Percentiles rank a stretch among this genome's conserved stretches.
These are phyloP conservation scores for Zasmidium citrigriseum DNA, from an alignment of 2,329 filamentous ascomycete species.

Conservation along the genomic window DNA sequence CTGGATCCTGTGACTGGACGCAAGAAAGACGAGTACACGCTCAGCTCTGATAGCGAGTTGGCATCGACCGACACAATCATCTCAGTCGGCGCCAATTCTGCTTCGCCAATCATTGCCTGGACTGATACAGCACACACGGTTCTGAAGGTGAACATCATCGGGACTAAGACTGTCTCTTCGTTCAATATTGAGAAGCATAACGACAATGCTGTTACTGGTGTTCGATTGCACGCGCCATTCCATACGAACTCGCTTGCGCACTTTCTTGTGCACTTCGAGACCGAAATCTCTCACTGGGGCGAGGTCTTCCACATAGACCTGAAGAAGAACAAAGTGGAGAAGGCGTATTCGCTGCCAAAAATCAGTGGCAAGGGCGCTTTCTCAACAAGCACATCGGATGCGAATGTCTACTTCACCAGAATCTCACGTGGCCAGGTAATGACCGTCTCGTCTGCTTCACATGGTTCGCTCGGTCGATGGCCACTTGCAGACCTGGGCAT, in stretches of 20 bases:
- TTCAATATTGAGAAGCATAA: slow-evolving; percentile 45
- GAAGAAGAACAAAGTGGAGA: slow-evolving; percentile 67
- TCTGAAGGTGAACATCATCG: slow-evolving; percentile 71
- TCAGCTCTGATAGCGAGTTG: slow-evolving; percentile 76
- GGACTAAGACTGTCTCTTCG: slow-evolving; percentile 45
- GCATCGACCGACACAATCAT: slow-evolving; percentile 64
- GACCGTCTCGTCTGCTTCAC: slow-evolving; percentile 74
- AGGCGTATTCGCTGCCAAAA: slow-evolving; percentile 77
- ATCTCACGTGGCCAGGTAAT: slow-evolving; percentile 73
- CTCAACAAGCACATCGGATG: slow-evolving; percentile 72
- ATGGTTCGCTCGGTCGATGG: slow-evolving; percentile 77
- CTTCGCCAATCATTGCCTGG: slow-evolving; percentile 75
- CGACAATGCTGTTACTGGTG: slow-evolving; percentile 46
- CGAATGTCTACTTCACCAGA: slow-evolving; percentile 87
- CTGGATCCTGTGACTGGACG: slow-evolving; percentile 73
- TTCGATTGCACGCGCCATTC: slow-evolving; percentile 72
- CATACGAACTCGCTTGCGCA: slow-evolving; percentile 72
- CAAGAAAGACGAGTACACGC: slow-evolving; percentile 68
- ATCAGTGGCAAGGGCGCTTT: slow-evolving; percentile 72
- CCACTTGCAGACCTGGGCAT: slow-evolving; percentile 49
- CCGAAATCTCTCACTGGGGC: slow-evolving; percentile 70
- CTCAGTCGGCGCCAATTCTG: slow-evolving; percentile 74
- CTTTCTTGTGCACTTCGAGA: slow-evolving; percentile 81
- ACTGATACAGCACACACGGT: slow-evolving; percentile 63
- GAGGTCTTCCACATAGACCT: slow-evolving; percentile 83